Conservation (phyloP, 495 filamentous ascomycete species). For the Aspergillus conjunctus region DNA sequence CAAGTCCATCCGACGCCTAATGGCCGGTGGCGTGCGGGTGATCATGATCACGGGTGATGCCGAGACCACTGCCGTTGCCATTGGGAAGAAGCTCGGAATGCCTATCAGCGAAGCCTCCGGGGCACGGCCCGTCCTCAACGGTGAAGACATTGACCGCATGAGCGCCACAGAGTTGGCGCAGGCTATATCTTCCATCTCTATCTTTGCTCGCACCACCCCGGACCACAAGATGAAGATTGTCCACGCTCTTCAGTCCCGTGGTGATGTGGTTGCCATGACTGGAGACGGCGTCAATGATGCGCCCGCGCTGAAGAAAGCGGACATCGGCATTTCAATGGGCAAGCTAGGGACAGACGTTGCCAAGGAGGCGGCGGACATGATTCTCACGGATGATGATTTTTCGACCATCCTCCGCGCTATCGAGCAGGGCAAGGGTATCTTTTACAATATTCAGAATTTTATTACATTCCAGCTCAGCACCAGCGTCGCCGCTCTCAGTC, state of each 20-base stretch:
- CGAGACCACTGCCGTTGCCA: slow-evolving; percentile 89
- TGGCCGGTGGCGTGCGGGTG: slow-evolving; percentile 90
- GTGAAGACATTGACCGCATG: slow-evolving; percentile 91
- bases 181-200: slow-evolving; percentile 82
- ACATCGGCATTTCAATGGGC: slow-evolving; percentile 98
- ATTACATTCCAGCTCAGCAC: slow-evolving; percentile 98
- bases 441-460: slow-evolving; percentile 99
- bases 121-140: slow-evolving; percentile 71
- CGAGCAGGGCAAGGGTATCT: slow-evolving; percentile 98
- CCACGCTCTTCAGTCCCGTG: slow-evolving; percentile 82
- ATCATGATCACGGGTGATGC: slow-evolving; percentile 99
- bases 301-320: slow-evolving; percentile 93
- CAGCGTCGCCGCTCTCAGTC: slow-evolving; percentile 86
- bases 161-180: slow-evolving; percentile 77
- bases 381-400: slow-evolving; percentile 96
- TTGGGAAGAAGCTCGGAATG: slow-evolving; percentile 93
- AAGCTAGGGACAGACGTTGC: slow-evolving; percentile 93
- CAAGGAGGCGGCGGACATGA: slow-evolving; percentile 99
- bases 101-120: slow-evolving; percentile 55
- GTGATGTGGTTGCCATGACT: slow-evolving; percentile 98
- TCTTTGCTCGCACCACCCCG: slow-evolving; percentile 94
- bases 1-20: slow-evolving; percentile 83
- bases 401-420: slow-evolving; percentile 95
- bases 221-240: slow-evolving; percentile 99
- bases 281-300: slow-evolving; percentile 98